These are phyloP conservation scores for Aureobasidium sp. DNA, from an alignment of 2,329 filamentous ascomycete species.

Conservation along the genomic window DNA sequence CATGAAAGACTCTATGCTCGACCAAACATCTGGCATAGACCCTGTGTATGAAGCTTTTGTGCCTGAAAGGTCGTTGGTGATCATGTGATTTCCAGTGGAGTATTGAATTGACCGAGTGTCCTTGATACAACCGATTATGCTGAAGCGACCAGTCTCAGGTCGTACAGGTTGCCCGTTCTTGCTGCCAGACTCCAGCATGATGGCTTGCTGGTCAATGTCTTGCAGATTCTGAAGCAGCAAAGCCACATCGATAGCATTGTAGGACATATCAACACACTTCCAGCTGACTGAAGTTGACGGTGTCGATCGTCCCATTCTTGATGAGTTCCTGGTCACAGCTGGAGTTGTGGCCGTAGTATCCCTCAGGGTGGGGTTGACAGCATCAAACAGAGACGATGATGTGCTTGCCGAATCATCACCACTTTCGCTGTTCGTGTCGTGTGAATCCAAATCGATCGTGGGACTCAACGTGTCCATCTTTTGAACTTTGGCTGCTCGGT, in stretches of 20 bases:
- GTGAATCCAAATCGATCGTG: neutral
- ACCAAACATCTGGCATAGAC: constrained; percentile 9
- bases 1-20: constrained; percentile 29
- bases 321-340: neutral
- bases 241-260: constrained; percentile 22
- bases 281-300: neutral
- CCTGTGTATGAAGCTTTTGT: neutral
- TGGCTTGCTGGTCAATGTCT: constrained; percentile 26
- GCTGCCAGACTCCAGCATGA: constrained; percentile 40
- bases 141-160: constrained; percentile 53
- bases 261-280: neutral
- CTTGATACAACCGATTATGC: constrained; percentile 62
- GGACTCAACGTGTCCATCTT: neutral
- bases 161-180: constrained; percentile 33
- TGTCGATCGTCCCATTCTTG: neutral
- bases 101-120: constrained; percentile 30
- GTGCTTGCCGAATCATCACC: neutral
- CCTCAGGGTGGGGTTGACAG: neutral
- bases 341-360: constrained; percentile 6
- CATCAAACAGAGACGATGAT: constrained; percentile 8
- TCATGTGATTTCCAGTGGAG: constrained; percentile 6
- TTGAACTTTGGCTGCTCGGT: neutral
- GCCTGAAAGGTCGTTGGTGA: constrained; percentile 1
- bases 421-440: neutral
- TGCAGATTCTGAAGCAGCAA: constrained; percentile 29